These are phyloP conservation scores for Melanogaster broomeanus DNA, from an alignment of 768 basidiomycete genomes.

Conservation along the genomic window DNA sequence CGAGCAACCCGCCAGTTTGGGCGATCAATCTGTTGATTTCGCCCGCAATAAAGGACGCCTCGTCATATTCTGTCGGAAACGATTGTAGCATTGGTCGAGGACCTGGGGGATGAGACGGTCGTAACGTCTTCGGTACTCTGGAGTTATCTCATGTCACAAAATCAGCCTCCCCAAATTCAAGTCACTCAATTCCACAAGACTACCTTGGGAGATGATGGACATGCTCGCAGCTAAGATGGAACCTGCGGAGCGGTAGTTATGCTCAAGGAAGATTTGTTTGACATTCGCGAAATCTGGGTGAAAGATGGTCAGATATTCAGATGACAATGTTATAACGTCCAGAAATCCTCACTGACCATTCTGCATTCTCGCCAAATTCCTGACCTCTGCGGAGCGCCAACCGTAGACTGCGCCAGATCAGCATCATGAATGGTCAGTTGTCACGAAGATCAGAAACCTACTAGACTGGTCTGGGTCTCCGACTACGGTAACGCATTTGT, in stretches of 20 bases:
- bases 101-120: conserved; percentile 66
- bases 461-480: conserved; percentile 93
- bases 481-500: conserved; percentile 70
- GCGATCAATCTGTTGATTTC: conserved; percentile 83
- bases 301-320: neutral
- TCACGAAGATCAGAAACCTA: conserved; percentile 27
- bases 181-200: neutral
- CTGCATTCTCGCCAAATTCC: conserved; percentile 73
- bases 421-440: neutral
- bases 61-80: conserved; percentile 57
- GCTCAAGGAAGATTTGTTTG: conserved; percentile 72
- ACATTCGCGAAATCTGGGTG: conserved; percentile 63
- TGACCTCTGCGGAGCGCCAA: conserved; percentile 82
- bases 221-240: conserved; percentile 72
- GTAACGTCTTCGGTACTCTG: conserved; percentile 73
- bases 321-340: neutral
- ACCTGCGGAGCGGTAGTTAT: conserved; percentile 86
- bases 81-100: conserved; percentile 56
- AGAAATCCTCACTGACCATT: conserved; percentile 40
- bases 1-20: conserved; percentile 67
- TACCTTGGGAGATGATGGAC: conserved; percentile 84
- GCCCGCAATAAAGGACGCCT: conserved; percentile 69
- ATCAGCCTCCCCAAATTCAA: neutral
- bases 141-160: conserved; percentile 54
- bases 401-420: conserved; percentile 63